phyloP scores from a whole-genome alignment of 306 rosid genomes.

The Quercus ilex region DNA sequence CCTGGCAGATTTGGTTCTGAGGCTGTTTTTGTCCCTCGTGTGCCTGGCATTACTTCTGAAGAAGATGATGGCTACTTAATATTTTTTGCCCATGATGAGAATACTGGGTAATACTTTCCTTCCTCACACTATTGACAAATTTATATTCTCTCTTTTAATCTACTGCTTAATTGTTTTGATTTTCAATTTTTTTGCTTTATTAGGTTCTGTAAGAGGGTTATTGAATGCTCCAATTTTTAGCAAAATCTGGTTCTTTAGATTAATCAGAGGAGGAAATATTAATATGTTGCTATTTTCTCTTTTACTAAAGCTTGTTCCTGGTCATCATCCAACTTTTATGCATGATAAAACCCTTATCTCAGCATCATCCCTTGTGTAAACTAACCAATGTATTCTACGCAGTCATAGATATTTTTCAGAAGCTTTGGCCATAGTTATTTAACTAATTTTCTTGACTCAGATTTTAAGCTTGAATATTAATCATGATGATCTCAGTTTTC shows the following conservation, averaged over 20 bases:
- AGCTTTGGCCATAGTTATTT: neutral
- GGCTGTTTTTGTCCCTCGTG: slow-evolving; percentile 76
- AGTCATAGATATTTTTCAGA: no score
- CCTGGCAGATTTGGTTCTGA: slow-evolving; percentile 81
- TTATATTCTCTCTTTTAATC: neutral
- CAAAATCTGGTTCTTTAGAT: neutral
- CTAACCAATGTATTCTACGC: no score
- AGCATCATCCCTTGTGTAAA: no score
- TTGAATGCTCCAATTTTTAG: neutral
- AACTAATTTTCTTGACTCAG: neutral
- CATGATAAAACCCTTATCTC: neutral
- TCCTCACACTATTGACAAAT: neutral
- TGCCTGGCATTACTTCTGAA: slow-evolving; percentile 63
- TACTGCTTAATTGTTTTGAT: neutral
- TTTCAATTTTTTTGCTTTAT: neutral
- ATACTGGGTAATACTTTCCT: slow-evolving; percentile 48
- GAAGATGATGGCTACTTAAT: slow-evolving; percentile 96
- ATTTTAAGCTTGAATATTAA: neutral
- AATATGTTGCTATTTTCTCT: no score
- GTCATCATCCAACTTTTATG: neutral
- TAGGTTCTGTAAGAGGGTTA: neutral
- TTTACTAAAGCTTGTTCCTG: neutral
- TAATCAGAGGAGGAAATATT: neutral
- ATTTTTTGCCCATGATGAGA: slow-evolving; percentile 78
- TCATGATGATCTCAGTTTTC: slow-evolving; percentile 1